Evolutionary conservation across 2,329 filamentous ascomycete genomes (phyloP), one percentile per base, ranked within the genome.

Genomic region (Penicillium verrucosum): DNA sequence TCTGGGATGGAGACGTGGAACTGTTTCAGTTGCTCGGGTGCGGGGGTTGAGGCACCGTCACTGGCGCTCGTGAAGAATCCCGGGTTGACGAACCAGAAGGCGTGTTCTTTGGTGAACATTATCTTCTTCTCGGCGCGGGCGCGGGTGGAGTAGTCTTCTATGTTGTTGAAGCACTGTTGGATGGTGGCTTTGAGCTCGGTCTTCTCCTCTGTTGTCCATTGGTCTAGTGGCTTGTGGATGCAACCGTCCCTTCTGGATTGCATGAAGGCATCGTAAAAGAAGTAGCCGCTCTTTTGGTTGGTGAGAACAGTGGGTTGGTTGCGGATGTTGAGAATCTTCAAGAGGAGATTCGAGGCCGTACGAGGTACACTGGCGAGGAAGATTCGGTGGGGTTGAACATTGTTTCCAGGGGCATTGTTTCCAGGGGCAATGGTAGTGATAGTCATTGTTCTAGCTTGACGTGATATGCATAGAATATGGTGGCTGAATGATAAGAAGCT

Each of bases 61-160:
- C 42, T 25, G 21, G 48, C 60, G 49, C 52, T 49, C 21, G 44
- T 50, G 55, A 65, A 66, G 43, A 51, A 56, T 45, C 51, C 47
- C 5, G 66, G 66, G 30, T 69, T 62, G 14, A 42, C 47, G 43
- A 72, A 36, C 60, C 62, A 70, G 51, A 65, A 61, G 48, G 66
- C 62, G 37, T 75, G 73, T 54, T 75, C 73, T 59, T 75, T 75
- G 46, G 70, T 60, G 53, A 74, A 72, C 12, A 69, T 56, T 18
- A 65, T 64, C 47, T 71, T 72, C 46, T 59, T 60, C 29, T 68
- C 56, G 10, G 51, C 41, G 30, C 62, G 58, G 2, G 71, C 70
- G 1, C 52, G 47, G 1, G 54, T 32, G 14, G 65, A 42, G 37
- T 58, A 60, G 7, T 60, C 59, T 45, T 72, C 64, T 4, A 74